These are phyloP conservation scores for Nannochloris sp. DNA, from an alignment of 139 green algal genomes.

Conservation along the genomic window DNA sequence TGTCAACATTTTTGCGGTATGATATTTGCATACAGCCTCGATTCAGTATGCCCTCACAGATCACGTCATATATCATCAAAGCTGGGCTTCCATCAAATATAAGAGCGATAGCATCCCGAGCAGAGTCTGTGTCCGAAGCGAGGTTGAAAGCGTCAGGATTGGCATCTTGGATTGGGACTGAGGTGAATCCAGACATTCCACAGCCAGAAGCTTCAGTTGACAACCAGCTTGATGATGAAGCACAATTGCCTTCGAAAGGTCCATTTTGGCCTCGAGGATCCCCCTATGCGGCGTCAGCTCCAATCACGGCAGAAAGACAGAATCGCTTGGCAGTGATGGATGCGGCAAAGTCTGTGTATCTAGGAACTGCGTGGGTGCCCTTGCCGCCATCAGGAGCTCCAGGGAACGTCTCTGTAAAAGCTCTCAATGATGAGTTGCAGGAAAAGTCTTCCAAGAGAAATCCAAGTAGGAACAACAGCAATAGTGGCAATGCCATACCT, in stretches of 20 bases:
- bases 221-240: not conserved
- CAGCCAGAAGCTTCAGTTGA: no score
- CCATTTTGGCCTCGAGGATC: conserved; percentile 24
- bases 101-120: conserved; percentile 23
- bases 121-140: conserved; percentile 24
- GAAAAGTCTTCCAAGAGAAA: not conserved
- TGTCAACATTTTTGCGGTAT: conserved; percentile 37
- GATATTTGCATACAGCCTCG: conserved; percentile 34
- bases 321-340: not conserved
- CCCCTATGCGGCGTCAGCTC: conserved; percentile 9
- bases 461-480: not conserved
- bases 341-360: conserved; percentile 21
- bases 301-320: conserved; percentile 15
- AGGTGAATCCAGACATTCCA: conserved; percentile 22
- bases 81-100: conserved; percentile 47
- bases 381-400: conserved; percentile 23
- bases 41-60: conserved; percentile 23
- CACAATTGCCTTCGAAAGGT: conserved; percentile 18
- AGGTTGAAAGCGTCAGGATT: conserved; percentile 9
- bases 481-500: not conserved
- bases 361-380: conserved; percentile 29
- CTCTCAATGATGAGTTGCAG: conserved; percentile 31
- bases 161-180: conserved; percentile 20
- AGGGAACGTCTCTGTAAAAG: not conserved
- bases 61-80: conserved; percentile 38